Base-by-base conservation (phyloP, 805 yeast species). In the Ogataea minuta region DNA sequence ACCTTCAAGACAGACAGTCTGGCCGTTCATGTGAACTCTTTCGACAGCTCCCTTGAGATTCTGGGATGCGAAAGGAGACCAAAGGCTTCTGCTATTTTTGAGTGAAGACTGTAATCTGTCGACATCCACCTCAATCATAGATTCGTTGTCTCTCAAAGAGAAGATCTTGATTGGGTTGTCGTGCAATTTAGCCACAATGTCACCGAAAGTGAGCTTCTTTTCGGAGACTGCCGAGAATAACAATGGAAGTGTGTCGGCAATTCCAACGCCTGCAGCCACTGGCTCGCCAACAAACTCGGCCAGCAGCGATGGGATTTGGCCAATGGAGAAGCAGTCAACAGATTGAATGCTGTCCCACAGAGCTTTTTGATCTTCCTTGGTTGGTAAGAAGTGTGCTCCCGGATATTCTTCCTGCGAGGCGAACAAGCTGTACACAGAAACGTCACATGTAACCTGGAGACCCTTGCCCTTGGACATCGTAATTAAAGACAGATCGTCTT, bases 261-360 rank as follows among this genome's bases (percentile, higher is more conserved):
- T 72, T 55, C 95, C 96, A 44, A 80, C 67, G 46, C 93, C 96
- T 26, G 90, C 76, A 31, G 69, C 69, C 41, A 77, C 72, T 36
- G 74, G 69, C 53, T 79, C 62, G 34, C 84, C 84, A 43, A 77
- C 67, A 47, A 78, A 80, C 54, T 74, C 64, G 30, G 95, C 87
- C 41, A 90, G 68, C 46, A 75, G 69, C 35, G 83, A 74, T 54
- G 96, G 96, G 47, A 84, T 61, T 28, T 74, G 71, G 49, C 97
- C 97, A 50, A 90, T 71, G 14, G 95, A 80, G 72, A 91, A 86
- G 50, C 89, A 84, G 67, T 91, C 98, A 59, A 91, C 75, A 31
- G 73, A 69, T 21, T 67, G 74, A 50, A 91, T 64, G 59, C 77
- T 75, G 31, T 71, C 78, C 97, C 97, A 90, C 53, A 91, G 72